Percentiles rank a stretch among this genome's conserved stretches.
Conservation (phyloP, 345 rosid genomes). For the Aurinia saxatilis region DNA sequence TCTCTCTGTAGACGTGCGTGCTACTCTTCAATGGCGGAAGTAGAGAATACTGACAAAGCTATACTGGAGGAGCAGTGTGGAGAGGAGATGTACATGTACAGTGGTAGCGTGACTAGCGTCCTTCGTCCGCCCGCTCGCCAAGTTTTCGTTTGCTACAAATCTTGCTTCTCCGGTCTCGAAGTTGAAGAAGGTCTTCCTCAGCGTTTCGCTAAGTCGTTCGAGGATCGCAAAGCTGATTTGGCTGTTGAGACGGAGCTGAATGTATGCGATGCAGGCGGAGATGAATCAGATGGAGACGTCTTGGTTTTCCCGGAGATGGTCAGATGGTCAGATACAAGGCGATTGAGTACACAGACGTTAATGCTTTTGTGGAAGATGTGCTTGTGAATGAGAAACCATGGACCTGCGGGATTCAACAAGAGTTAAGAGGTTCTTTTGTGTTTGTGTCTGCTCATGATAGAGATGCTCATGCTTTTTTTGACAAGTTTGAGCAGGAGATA, state of each 20-base stretch:
- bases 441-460: slow-evolving; percentile 91
- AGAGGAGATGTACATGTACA: slow-evolving; percentile 83
- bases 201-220: slow-evolving; percentile 51
- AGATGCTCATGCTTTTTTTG: slow-evolving; percentile 51
- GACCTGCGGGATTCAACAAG: slow-evolving; percentile 56
- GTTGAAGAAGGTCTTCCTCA: slow-evolving; percentile 50
- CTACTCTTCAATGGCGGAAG: slow-evolving; percentile 41
- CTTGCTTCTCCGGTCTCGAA: slow-evolving; percentile 78
- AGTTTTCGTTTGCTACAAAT: slow-evolving; percentile 58
- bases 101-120: too few species aligned
- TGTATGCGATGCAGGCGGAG: slow-evolving; percentile 60
- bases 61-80: slow-evolving; percentile 43
- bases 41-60: slow-evolving; percentile 25
- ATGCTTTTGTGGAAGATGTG: slow-evolving; percentile 80
- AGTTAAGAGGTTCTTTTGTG: slow-evolving; percentile 56
- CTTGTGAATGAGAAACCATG: slow-evolving; percentile 73
- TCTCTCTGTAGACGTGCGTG: too few species aligned
- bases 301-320: slow-evolving; percentile 91
- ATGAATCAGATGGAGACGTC: slow-evolving; percentile 76
- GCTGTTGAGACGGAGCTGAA: slow-evolving; percentile 58
- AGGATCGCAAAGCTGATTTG: slow-evolving; percentile 59
- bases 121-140: slow-evolving; percentile 73
- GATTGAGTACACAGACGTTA: slow-evolving; percentile 53
- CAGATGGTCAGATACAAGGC: slow-evolving; percentile 82
- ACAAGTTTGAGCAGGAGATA: slow-evolving; percentile 63